Percentiles rank a stretch among this genome's conserved stretches.
These are phyloP conservation scores for Barnettozyma wickerhamii DNA, from an alignment of 805 yeast species.

Conservation along the genomic window DNA sequence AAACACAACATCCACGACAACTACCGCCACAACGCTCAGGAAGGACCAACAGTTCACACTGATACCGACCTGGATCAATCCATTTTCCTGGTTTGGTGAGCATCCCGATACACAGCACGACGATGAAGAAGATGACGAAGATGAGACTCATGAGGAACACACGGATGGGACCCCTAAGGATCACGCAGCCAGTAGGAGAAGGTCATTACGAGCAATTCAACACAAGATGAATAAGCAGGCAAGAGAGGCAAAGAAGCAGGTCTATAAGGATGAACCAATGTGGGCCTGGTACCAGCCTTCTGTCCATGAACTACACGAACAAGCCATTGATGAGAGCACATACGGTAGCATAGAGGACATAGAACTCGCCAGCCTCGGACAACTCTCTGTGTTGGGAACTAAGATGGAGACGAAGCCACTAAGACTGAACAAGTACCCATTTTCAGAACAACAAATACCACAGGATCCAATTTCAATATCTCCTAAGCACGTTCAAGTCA, in stretches of 20 bases:
- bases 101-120: neutral
- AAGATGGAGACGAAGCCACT: conserved; percentile 21
- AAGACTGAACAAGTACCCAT: conserved; percentile 17
- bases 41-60: neutral
- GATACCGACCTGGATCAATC: conserved; percentile 1
- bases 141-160: neutral
- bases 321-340: too few relatives aligned
- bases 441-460: too few relatives aligned
- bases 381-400: conserved; percentile 20
- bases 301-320: neutral
- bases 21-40: neutral
- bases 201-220: too few relatives aligned
- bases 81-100: neutral
- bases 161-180: neutral
- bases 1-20: neutral
- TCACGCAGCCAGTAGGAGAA: neutral
- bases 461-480: neutral
- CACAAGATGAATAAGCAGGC: conserved; percentile 10
- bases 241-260: conserved; percentile 19
- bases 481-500: neutral
- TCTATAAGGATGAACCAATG: conserved; percentile 15
- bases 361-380: conserved; percentile 16
- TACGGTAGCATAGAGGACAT: neutral
- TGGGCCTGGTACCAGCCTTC: conserved; percentile 26
- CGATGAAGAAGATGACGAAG: neutral